These are phyloP conservation scores for Raffaelea deltoideospora DNA, from an alignment of 2,329 filamentous ascomycete species.

Conservation along the genomic window DNA sequence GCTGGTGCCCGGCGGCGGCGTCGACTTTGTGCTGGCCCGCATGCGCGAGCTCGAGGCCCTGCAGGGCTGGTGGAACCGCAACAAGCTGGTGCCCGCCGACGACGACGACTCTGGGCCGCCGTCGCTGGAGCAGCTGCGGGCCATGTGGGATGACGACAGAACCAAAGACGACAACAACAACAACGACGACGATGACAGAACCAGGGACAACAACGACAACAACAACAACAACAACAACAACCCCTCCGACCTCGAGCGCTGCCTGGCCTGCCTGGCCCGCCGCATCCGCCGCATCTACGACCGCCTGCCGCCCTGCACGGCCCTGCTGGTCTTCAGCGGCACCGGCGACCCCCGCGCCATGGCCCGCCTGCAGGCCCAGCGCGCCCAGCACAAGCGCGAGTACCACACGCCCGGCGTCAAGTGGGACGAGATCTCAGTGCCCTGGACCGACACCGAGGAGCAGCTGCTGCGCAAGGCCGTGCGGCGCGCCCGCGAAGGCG, in stretches of 20 bases:
- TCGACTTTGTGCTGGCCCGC: constrained; percentile 52
- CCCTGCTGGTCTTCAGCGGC: constrained; percentile 48
- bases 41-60: constrained; percentile 50
- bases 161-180: neutral
- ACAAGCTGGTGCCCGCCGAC: constrained; percentile 21
- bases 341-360: constrained; percentile 54
- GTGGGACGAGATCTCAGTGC: constrained; percentile 51
- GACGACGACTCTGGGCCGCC: constrained; percentile 17
- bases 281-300: constrained; percentile 41
- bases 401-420: constrained; percentile 48
- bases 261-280: constrained; percentile 27
- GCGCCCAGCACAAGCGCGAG: constrained; percentile 45
- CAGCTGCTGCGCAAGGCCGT: constrained; percentile 45
- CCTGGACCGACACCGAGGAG: constrained; percentile 53
- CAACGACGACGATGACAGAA: neutral
- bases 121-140: constrained; percentile 9
- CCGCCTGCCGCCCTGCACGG: constrained; percentile 47
- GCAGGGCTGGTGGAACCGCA: constrained; percentile 53
- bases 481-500: constrained; percentile 40
- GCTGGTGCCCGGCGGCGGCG: constrained; percentile 42
- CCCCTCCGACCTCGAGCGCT: constrained; percentile 25
- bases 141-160: constrained; percentile 4
- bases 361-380: constrained; percentile 44
- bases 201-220: neutral
- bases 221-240: neutral